Conservation (phyloP, 116 monocot genomes). For the Posidonia oceanica region DNA sequence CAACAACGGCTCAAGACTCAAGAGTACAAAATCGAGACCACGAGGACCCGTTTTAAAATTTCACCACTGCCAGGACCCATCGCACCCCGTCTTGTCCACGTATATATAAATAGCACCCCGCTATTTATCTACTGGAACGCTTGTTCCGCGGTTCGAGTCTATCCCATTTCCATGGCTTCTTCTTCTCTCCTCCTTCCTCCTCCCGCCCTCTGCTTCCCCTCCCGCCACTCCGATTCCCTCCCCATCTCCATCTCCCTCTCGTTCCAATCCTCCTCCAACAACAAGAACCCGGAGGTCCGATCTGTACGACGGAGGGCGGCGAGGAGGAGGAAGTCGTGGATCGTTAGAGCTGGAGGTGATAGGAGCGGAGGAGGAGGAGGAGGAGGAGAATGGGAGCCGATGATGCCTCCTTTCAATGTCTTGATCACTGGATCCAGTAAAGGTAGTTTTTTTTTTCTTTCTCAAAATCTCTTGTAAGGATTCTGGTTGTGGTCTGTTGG, state of each 20-base stretch:
- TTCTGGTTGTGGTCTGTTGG: no score
- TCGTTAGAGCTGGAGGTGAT: background rate
- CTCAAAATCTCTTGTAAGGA: no score
- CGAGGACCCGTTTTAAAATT: no score
- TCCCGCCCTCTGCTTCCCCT: background rate
- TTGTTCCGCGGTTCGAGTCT: background rate
- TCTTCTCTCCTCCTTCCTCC: background rate
- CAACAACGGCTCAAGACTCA: no score
- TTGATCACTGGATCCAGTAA: constrained; percentile 91
- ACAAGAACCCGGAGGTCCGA: constrained; percentile 3
- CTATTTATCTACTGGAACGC: background rate
- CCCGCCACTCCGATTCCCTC: background rate
- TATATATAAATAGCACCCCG: no score
- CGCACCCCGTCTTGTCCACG: no score
- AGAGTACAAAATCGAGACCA: no score
- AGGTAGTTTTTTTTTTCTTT: constrained; percentile 26
- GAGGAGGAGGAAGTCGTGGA: background rate
- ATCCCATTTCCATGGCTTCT: constrained; percentile 1
- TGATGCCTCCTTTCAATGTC: constrained; percentile 77
- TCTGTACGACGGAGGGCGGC: background rate
- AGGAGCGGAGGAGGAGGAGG: background rate
- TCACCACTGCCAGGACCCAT: no score
- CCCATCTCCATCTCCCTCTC: background rate
- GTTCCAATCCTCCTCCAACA: background rate
- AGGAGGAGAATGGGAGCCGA: constrained; percentile 22